These are phyloP conservation scores for Antarctomyces pellizariae DNA, from an alignment of 495 filamentous ascomycete species.

Conservation along the genomic window DNA sequence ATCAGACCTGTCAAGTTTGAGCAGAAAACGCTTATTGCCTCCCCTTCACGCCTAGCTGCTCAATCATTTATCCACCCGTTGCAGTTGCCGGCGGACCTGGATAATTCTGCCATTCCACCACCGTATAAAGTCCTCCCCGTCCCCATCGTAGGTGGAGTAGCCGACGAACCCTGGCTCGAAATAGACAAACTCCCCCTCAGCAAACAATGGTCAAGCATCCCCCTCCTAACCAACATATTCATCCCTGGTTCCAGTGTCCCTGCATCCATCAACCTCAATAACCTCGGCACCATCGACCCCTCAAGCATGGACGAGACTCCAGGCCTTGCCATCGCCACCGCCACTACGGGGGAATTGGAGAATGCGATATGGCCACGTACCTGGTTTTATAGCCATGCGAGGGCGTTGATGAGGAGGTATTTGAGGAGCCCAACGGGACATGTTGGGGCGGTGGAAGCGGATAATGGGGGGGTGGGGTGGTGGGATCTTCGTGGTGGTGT, in stretches of 20 bases:
- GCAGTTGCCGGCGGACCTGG: slow-evolving; percentile 5
- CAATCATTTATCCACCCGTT: slow-evolving; percentile 8
- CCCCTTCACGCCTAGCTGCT: slow-evolving; percentile 10
- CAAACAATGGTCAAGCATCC: slow-evolving; percentile 27
- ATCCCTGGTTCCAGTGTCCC: slow-evolving; percentile 24
- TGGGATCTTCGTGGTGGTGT: slow-evolving; percentile 30
- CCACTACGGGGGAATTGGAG: no score
- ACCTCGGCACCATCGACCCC: no score
- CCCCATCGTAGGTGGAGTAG: no score
- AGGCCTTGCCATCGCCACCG: no score
- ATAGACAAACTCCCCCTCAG: slow-evolving; percentile 17
- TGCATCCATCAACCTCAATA: slow-evolving; percentile 25
- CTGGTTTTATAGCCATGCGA: slow-evolving; percentile 32
- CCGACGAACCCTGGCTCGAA: no score
- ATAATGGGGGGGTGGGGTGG: slow-evolving; percentile 25
- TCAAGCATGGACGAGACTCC: no score
- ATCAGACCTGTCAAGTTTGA: slow-evolving; percentile 3
- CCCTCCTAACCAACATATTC: slow-evolving; percentile 25
- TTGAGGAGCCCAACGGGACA: slow-evolving; percentile 21
- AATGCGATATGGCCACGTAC: slow-evolving; percentile 28
- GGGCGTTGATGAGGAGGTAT: slow-evolving; percentile 26
- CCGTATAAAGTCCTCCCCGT: slow-evolving; percentile 19
- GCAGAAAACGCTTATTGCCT: slow-evolving; percentile 1
- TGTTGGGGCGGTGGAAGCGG: slow-evolving; percentile 20
- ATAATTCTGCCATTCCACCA: slow-evolving; percentile 4